Evolutionary conservation across 2,329 filamentous ascomycete genomes (phyloP).

Genomic region (Penicillium occitanis): DNA sequence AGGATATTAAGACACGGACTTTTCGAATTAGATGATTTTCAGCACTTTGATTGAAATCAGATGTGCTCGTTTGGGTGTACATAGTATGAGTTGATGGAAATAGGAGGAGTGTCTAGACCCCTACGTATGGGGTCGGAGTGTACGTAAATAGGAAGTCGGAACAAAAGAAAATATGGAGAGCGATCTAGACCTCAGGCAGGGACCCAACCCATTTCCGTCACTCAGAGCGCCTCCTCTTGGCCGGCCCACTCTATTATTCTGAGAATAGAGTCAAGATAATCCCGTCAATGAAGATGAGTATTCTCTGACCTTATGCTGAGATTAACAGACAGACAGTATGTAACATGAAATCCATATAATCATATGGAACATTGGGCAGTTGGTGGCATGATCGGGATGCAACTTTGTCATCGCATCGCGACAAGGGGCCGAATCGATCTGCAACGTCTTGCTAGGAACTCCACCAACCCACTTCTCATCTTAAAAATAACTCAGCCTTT

Average conservation of each 20-base stretch:
- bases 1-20: background rate
- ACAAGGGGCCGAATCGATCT: conserved; percentile 5
- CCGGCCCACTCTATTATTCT: background rate
- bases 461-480: conserved; percentile 1
- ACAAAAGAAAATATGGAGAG: background rate
- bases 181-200: conserved; percentile 7
- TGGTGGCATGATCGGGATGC: background rate
- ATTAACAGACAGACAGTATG: too few species aligned
- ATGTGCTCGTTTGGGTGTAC: too few species aligned
- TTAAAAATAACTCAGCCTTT: background rate
- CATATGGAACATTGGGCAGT: background rate
- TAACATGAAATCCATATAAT: background rate
- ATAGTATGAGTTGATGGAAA: background rate
- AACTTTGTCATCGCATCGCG: background rate
- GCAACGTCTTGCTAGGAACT: background rate
- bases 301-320: background rate
- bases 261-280: background rate
- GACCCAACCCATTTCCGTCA: background rate
- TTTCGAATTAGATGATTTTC: background rate
- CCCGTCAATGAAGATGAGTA: background rate
- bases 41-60: too few species aligned
- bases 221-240: background rate
- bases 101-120: background rate
- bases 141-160: conserved; percentile 38
- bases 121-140: conserved; percentile 27